Base-by-base conservation (phyloP, 2,329 filamentous ascomycete genomes). In the Camillea tinctor region DNA sequence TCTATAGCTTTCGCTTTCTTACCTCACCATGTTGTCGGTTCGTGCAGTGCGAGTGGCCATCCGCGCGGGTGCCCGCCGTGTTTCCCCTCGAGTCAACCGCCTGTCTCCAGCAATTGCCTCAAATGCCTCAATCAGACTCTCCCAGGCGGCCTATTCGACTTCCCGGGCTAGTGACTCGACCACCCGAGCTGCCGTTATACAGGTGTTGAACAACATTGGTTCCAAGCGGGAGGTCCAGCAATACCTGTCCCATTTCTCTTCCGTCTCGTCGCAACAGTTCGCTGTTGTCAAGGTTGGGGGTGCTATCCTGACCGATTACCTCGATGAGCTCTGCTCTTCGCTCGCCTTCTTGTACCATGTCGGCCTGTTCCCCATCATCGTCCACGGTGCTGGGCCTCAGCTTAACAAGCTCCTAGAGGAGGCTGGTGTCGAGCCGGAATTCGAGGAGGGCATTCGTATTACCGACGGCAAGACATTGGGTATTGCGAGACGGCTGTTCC, bases 251-350 rank as follows among this genome's bases (percentile, higher is more conserved):
- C 93, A 98, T 75, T 99, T 99, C 83, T 95, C 90, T 68, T 97
- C 93, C 36, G 93, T 97, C 63, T 95, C 93, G 51, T 96, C 93
- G 40, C 93, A 98, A 80, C 93, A 96, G 74, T 99, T 98, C 76
- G 94, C 93, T 67, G 94, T 99, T 54, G 96, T 99, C 78, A 99
- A 99, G 82, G 94, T 98, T 58, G 95, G 94, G 63, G 95, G 94
- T 64, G 95, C 94, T 64, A 97, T 98, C 71, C 85, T 99, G 71
- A 96, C 92, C 62, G 93, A 98, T 74, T 90, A 97, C 77, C 84
- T 98, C 58, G 91, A 97, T 75, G 93, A 93, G 71, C 86, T 99
- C 58, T 96, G 92, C 73, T 89, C 90, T 58, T 93, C 91, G 54
- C 83, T 98, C 60, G 90, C 92, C 24, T 96, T 98, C 78, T 86